A percentile compares a stretch with the other conserved stretches of the same genome.
Evolutionary conservation across 768 basidiomycete genomes (phyloP).

Genomic region (Lentinula lateritia): DNA sequence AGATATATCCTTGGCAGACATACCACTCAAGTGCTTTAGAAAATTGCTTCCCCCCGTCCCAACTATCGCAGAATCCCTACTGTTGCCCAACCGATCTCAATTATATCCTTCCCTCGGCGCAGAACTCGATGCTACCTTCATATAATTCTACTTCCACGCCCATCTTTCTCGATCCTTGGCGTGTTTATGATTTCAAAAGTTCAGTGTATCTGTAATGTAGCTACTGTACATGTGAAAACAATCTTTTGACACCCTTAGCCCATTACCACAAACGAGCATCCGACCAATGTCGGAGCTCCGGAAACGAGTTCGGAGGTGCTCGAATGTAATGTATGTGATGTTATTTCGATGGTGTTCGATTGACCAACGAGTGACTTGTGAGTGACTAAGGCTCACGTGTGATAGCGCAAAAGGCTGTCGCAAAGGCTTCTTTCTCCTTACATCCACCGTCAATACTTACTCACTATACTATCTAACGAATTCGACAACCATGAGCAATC

Average conservation of each 20-base stretch:
- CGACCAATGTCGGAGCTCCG: neutral
- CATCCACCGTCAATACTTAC: neutral
- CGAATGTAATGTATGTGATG: too few species aligned
- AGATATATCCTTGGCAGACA: neutral
- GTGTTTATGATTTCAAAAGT: neutral
- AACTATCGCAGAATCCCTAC: neutral
- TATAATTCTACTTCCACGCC: neutral
- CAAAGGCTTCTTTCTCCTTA: neutral
- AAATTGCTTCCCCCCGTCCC: neutral
- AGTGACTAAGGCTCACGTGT: neutral
- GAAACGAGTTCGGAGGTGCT: neutral
- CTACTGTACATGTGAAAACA: neutral
- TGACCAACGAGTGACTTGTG: too few species aligned
- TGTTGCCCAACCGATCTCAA: neutral
- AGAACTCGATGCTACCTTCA: neutral
- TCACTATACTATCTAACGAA: neutral
- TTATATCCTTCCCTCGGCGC: neutral
- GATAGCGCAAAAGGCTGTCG: neutral
- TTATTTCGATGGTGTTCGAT: neutral
- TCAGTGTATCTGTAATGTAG: neutral
- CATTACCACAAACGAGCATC: neutral
- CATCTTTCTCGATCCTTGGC: neutral
- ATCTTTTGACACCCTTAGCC: neutral
- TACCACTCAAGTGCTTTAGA: neutral
- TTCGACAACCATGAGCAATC: slow-evolving; percentile 1